Percentiles rank a stretch among this genome's conserved stretches.
phyloP scores from a whole-genome alignment of 169 alveolate genomes.

The Plasmodium cynomolgi region DNA sequence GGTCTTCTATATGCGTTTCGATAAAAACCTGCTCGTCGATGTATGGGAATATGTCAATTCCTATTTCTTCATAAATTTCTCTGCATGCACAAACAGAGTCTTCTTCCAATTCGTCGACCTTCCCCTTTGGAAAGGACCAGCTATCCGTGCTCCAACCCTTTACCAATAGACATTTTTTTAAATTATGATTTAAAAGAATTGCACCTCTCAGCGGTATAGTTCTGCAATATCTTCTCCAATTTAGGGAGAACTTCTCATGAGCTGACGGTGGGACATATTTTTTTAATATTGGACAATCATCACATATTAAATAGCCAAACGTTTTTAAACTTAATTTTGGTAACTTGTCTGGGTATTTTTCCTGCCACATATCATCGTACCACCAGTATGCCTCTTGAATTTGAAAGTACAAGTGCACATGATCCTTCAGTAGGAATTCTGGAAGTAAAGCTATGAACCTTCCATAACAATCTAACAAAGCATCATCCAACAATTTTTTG shows the following conservation, averaged over 20 bases:
- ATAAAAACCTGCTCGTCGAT: conserved; percentile 84
- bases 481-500: conserved; percentile 82
- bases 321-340: conserved; percentile 83
- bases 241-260: conserved; percentile 78
- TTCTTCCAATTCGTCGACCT: conserved; percentile 93
- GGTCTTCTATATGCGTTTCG: conserved; percentile 86
- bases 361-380: conserved; percentile 93
- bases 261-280: conserved; percentile 82
- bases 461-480: conserved; percentile 91
- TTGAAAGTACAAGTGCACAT: conserved; percentile 90
- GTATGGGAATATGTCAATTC: conserved; percentile 87
- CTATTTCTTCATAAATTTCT: conserved; percentile 95
- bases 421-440: conserved; percentile 89
- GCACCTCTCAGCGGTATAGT: conserved; percentile 93
- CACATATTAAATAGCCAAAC: conserved; percentile 87
- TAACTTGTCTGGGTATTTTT: conserved; percentile 83
- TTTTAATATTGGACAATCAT: conserved; percentile 87
- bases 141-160: conserved; percentile 89
- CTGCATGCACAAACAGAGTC: conserved; percentile 95
- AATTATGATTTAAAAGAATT: conserved; percentile 85
- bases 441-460: conserved; percentile 92
- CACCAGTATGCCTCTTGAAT: conserved; percentile 94
- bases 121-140: conserved; percentile 96
- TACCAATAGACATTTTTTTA: conserved; percentile 87
- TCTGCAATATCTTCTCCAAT: conserved; percentile 87